Percentiles rank a stretch among this genome's conserved stretches.
Conservation (phyloP, 1,139 yeast genomes). For the Debaryomyces nepalensis region DNA sequence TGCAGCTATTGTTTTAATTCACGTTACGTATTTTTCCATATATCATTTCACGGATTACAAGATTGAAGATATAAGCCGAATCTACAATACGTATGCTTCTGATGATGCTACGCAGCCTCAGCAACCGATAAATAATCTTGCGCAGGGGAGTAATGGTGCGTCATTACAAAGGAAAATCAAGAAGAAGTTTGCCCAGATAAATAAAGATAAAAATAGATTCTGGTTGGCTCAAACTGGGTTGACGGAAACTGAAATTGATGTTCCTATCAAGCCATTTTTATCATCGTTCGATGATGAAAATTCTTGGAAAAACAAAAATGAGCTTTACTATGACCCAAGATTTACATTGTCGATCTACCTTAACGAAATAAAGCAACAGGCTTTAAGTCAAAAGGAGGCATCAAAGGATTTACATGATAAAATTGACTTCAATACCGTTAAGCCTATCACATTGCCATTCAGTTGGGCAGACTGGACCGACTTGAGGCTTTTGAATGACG, state of each 20-base stretch:
- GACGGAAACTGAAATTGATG: slow-evolving; percentile 21
- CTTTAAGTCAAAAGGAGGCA: slow-evolving; percentile 16
- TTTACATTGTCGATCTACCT: slow-evolving; percentile 42
- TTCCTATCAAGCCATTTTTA: slow-evolving; percentile 20
- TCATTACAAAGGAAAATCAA: slow-evolving; percentile 15
- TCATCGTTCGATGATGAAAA: slow-evolving; percentile 20
- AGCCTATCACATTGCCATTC: slow-evolving; percentile 29
- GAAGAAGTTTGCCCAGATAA: slow-evolving; percentile 21
- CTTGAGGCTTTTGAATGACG: slow-evolving; percentile 26
- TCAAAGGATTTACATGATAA: slow-evolving; percentile 4
- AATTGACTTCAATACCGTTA: slow-evolving; percentile 23
- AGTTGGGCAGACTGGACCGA: slow-evolving; percentile 39
- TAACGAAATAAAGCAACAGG: slow-evolving; percentile 29
- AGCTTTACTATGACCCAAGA: slow-evolving; percentile 44
- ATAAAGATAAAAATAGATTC: slow-evolving; percentile 22
- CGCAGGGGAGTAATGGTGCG: slow-evolving; percentile 1
- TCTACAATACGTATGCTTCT: slow-evolving; percentile 3
- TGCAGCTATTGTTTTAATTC: slow-evolving; percentile 11
- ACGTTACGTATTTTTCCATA: slow-evolving; percentile 8
- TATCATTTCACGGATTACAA: slow-evolving; percentile 10
- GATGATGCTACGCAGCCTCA: slow-evolving; percentile 15
- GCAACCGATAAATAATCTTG: slow-evolving; percentile 13
- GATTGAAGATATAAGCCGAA: slow-evolving; percentile 4
- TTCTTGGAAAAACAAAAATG: slow-evolving; percentile 25
- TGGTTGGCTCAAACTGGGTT: slow-evolving; percentile 32